Evolutionary conservation across 1,284 basidiomycete genomes (phyloP), one percentile per base, ranked within the genome.

Genomic region (Lentinus polychrous): DNA sequence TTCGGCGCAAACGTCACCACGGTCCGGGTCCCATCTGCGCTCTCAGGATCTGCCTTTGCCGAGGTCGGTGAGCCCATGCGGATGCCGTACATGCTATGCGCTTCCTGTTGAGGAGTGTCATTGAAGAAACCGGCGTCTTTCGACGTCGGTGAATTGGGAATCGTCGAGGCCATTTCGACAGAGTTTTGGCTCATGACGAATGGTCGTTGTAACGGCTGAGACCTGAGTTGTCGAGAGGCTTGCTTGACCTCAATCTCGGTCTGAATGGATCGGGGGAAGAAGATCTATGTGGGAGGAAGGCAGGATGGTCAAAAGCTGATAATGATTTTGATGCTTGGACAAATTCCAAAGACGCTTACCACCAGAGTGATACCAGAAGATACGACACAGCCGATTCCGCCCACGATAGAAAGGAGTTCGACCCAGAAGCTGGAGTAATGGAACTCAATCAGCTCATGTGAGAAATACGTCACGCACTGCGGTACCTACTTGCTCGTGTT

Each of bases 321-420:
- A 36, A 3, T 11, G 12, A 31, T n/a, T 27, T 27, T 6, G 31
- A 41, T 24, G 39, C 8, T 24, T 4, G 3, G 39, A 24, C 17
- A n/a, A 32, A 34, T 11, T 12, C 10, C 32, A 20, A 33, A 18
- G 15, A 32, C n/a, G 71, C 81, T 49, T 63, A 87, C 86, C 36
- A 86, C 72, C 24, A 90, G 73, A 0, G 87, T 90, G 48, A 89
- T 74, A 2, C 71, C 82, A 0, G 84, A 87, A 0, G 86, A 88
- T 33, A 86, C 68, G 18, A 72, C 59, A 48, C 73, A 74, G 2
- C 86, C 84, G 40, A 89, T 67, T 0, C 65, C 81, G 3, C 78
- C 68, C 23, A 83, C 20, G 50, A 82, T 76, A 2, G 72, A 69
- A 22, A 87, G 66, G 27, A 86, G 60, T 60, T 89, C 86, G 76